Conservation (phyloP, 2,329 filamentous ascomycete species). For the Ascochyta pisi region DNA sequence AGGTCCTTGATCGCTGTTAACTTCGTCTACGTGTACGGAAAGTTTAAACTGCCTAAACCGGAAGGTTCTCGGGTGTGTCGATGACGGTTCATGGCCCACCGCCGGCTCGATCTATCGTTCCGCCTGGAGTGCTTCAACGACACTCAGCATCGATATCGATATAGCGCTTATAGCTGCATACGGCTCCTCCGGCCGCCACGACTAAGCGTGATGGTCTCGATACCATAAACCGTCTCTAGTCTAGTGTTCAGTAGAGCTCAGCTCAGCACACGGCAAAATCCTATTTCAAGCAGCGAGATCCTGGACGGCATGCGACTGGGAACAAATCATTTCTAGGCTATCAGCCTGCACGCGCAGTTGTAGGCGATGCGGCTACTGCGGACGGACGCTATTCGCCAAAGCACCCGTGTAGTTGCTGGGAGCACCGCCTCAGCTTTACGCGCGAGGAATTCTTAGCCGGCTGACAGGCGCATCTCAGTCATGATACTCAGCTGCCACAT, state of each 20-base stretch:
- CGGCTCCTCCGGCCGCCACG: conserved; percentile 7
- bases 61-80: not conserved
- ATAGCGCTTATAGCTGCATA: not conserved
- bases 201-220: conserved; percentile 1
- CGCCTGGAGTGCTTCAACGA: not conserved
- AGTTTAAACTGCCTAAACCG: no score
- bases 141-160: not conserved
- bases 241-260: conserved; percentile 7
- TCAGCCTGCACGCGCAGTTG: not conserved
- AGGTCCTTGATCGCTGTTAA: no score
- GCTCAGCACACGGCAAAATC: conserved; percentile 5
- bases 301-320: not conserved
- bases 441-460: conserved; percentile 14
- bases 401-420: conserved; percentile 2
- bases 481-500: conserved; percentile 24
- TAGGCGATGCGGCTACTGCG: conserved; percentile 19
- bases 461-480: conserved; percentile 27
- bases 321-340: not conserved
- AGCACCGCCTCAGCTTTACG: conserved; percentile 24
- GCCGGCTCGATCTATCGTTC: not conserved
- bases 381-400: conserved; percentile 9
- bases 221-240: conserved; percentile 1
- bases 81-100: not conserved
- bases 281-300: conserved; percentile 9
- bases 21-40: no score